Conservation (phyloP, 768 basidiomycete genomes). For the Kondoa malvinella region DNA sequence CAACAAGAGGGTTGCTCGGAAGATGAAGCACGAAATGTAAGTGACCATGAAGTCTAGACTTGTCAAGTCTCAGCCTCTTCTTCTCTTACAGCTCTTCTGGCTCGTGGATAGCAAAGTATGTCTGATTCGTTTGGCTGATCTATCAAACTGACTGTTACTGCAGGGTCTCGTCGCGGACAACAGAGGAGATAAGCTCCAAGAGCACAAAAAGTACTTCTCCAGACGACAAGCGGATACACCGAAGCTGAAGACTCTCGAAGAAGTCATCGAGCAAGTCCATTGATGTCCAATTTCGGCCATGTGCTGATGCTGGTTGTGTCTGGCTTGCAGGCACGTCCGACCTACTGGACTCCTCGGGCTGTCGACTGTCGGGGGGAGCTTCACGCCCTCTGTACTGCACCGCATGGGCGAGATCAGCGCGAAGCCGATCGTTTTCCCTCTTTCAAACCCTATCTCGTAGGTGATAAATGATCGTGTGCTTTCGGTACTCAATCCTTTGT, state of each 20-base stretch:
- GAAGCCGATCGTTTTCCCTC: slow-evolving; percentile 77
- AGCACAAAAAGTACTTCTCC: slow-evolving; percentile 76
- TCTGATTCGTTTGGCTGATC: background rate
- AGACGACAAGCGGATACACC: slow-evolving; percentile 61
- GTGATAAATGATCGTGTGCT: slow-evolving; percentile 4
- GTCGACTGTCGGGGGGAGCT: slow-evolving; percentile 69
- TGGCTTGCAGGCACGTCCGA: slow-evolving; percentile 40
- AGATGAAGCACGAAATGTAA: slow-evolving; percentile 46
- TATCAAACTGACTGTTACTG: background rate
- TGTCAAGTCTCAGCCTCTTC: background rate
- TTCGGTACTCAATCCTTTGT: background rate
- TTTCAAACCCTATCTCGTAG: slow-evolving; percentile 52
- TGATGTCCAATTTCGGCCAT: background rate
- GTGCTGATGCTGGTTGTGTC: background rate
- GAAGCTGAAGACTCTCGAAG: slow-evolving; percentile 54
- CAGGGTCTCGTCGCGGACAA: slow-evolving; percentile 62
- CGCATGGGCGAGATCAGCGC: slow-evolving; percentile 63
- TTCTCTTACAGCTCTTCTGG: slow-evolving; percentile 43
- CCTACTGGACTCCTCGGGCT: slow-evolving; percentile 80
- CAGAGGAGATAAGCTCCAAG: slow-evolving; percentile 53
- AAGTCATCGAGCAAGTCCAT: slow-evolving; percentile 44
- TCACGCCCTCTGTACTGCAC: slow-evolving; percentile 51
- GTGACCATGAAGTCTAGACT: background rate
- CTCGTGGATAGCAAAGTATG: slow-evolving; percentile 51
- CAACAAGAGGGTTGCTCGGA: slow-evolving; percentile 54